Evolutionary conservation across 768 basidiomycete genomes (phyloP).

Genomic region (Psilocybe subaeruginosa): DNA sequence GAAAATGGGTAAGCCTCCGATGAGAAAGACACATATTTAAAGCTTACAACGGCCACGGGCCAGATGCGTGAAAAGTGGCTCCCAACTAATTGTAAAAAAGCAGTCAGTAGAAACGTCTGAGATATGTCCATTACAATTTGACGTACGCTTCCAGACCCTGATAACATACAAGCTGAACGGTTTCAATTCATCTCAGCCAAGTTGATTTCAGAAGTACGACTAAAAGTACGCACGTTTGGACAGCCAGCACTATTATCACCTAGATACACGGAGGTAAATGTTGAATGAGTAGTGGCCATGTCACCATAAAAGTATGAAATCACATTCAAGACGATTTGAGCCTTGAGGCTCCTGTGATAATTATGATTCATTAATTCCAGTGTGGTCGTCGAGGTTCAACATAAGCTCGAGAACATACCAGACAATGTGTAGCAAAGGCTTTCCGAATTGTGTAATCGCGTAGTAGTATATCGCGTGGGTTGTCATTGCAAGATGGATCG

Average conservation of each 20-base stretch:
- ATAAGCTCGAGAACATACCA: conserved; percentile 27
- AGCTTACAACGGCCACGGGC: conserved; percentile 19
- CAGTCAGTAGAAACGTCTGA: conserved; percentile 9
- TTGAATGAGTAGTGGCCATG: not conserved
- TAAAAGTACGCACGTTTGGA: conserved; percentile 34
- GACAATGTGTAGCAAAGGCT: conserved; percentile 24
- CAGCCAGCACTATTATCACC: conserved; percentile 44
- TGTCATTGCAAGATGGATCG: conserved; percentile 33
- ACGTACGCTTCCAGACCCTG: conserved; percentile 48
- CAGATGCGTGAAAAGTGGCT: conserved; percentile 11
- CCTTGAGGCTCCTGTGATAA: conserved; percentile 23
- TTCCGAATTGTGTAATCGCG: conserved; percentile 35
- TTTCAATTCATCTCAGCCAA: not conserved
- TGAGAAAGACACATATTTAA: not conserved
- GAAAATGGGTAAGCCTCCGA: not conserved
- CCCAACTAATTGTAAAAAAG: conserved; percentile 14
- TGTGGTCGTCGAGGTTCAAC: not conserved
- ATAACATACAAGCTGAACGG: conserved; percentile 40
- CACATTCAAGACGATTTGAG: conserved; percentile 37
- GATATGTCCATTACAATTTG: conserved; percentile 2
- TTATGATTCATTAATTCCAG: not conserved
- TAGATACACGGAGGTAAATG: conserved; percentile 11
- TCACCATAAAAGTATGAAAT: conserved; percentile 10
- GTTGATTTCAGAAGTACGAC: too few species aligned
- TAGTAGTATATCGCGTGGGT: conserved; percentile 37